Percentiles rank a stretch among this genome's conserved stretches.
Conservation (phyloP, 1,284 basidiomycete species). For the Spongispora temasekensis region DNA sequence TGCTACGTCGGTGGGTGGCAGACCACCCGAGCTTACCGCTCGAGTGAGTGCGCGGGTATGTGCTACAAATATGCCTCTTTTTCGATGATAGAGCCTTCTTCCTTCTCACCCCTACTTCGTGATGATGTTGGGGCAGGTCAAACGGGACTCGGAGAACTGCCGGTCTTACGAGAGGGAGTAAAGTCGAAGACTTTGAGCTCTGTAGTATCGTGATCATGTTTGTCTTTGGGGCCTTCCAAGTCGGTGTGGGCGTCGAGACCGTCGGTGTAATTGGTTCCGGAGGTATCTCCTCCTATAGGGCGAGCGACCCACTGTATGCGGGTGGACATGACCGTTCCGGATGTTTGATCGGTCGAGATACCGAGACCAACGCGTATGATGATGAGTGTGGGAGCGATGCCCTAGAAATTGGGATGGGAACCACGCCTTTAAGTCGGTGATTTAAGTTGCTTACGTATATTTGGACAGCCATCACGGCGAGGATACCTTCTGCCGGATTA, state of each 20-base stretch:
- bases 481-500: conserved; percentile 38
- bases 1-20: conserved; percentile 33
- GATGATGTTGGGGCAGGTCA: neutral
- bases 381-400: conserved; percentile 28
- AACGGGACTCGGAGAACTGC: neutral
- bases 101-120: neutral
- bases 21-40: conserved; percentile 32
- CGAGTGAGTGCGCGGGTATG: conserved; percentile 7
- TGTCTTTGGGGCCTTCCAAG: conserved; percentile 21
- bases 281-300: conserved; percentile 10
- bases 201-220: conserved; percentile 6
- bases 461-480: conserved; percentile 41
- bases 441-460: conserved; percentile 36
- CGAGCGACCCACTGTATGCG: conserved; percentile 24
- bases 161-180: neutral
- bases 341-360: conserved; percentile 29
- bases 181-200: conserved; percentile 11
- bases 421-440: neutral
- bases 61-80: neutral
- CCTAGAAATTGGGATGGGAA: neutral
- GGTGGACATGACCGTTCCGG: conserved; percentile 21
- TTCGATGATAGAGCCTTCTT: neutral
- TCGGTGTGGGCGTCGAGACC: conserved; percentile 15
- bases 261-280: conserved; percentile 24
- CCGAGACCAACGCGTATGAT: conserved; percentile 35